Conservation (phyloP, 257 asterid genomes). For the Petrea volubilis region DNA sequence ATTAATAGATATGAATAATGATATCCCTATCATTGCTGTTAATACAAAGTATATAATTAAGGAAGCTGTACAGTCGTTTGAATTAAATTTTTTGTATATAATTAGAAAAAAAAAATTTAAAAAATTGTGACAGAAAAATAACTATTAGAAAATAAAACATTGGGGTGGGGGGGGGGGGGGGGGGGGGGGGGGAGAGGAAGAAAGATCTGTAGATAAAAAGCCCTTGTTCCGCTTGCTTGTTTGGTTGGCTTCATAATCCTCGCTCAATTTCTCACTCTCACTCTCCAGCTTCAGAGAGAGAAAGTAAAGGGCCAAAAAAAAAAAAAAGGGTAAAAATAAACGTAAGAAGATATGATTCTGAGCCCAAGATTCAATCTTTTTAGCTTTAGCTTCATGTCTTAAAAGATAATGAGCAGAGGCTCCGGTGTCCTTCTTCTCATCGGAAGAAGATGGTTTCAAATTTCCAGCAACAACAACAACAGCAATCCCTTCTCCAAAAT, state of each 20-base stretch:
- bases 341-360: slow-evolving; percentile 48
- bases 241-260: neutral
- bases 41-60: no score
- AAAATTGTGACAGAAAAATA: neutral
- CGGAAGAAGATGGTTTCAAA: slow-evolving; percentile 59
- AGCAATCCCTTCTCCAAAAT: slow-evolving; percentile 42
- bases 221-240: slow-evolving; percentile 2
- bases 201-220: neutral
- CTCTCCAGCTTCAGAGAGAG: slow-evolving; percentile 23
- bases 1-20: no score
- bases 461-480: slow-evolving; percentile 34
- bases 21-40: no score
- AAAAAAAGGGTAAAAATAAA: slow-evolving; percentile 14
- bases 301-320: neutral
- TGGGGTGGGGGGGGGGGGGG: no score
- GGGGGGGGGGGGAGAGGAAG: slow-evolving; percentile 16
- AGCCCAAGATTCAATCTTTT: slow-evolving; percentile 50
- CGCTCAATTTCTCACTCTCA: slow-evolving; percentile 1
- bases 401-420: slow-evolving; percentile 54
- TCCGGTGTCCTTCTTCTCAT: slow-evolving; percentile 54
- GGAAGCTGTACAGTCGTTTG: no score
- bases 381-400: slow-evolving; percentile 33
- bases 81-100: no score
- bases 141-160: neutral
- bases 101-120: neutral